Evolutionary conservation across 768 basidiomycete genomes (phyloP).

Genomic region (Leccinum arenicola): DNA sequence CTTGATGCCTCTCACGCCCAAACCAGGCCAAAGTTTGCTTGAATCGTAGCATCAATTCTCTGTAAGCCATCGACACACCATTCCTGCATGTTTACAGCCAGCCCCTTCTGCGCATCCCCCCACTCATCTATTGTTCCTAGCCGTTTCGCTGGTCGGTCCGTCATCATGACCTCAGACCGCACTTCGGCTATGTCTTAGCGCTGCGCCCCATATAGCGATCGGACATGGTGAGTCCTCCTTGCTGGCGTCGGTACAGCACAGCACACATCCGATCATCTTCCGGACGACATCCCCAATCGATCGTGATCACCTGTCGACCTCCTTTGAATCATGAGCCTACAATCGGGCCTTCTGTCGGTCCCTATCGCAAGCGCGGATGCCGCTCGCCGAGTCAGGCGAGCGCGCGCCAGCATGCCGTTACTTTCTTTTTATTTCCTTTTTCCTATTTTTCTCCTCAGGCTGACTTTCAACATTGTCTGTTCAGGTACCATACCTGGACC

Average conservation of each 20-base stretch:
- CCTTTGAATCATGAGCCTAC: constrained; percentile 4
- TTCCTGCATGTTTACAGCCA: constrained; percentile 21
- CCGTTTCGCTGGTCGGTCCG: background rate
- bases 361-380: constrained; percentile 1
- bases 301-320: constrained; percentile 2
- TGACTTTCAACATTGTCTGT: constrained; percentile 11
- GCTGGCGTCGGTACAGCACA: background rate
- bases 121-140: background rate
- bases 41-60: constrained; percentile 7
- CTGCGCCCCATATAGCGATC: background rate
- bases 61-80: constrained; percentile 18
- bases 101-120: background rate
- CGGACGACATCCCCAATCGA: background rate
- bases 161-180: background rate
- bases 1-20: constrained; percentile 14
- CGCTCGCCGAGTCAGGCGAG: constrained; percentile 3
- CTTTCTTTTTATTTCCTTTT: background rate
- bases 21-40: background rate
- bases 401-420: constrained; percentile 11
- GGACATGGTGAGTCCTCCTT: background rate
- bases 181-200: background rate
- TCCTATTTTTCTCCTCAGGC: background rate
- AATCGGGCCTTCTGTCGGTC: background rate
- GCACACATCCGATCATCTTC: constrained; percentile 1
- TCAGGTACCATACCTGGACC: constrained; percentile 9